These are phyloP conservation scores for Fusarium azukiicola DNA, from an alignment of 2,329 filamentous ascomycete genomes.

Conservation along the genomic window DNA sequence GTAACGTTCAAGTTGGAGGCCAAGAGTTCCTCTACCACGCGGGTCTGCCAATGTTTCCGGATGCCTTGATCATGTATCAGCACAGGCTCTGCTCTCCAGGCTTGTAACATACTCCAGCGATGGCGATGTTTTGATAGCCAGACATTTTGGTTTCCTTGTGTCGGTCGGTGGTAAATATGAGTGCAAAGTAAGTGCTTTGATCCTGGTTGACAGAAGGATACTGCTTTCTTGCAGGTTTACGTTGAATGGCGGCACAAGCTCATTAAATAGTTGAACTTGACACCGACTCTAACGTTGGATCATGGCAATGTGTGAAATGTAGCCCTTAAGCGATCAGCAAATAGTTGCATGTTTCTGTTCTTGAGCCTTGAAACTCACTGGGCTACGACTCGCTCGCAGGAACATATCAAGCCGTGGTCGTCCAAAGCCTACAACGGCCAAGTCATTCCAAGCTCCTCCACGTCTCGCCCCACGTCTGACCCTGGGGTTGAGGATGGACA, in stretches of 20 bases:
- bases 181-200: neutral
- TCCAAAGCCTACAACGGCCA: no score
- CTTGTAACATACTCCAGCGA: conserved; percentile 18
- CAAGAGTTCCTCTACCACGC: neutral
- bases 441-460: neutral
- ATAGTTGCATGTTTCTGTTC: neutral
- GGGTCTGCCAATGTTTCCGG: conserved; percentile 8
- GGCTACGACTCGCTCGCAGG: no score
- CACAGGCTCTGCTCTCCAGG: neutral
- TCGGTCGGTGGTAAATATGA: neutral
- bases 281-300: no score
- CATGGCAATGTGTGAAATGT: no score
- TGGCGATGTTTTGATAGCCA: conserved; percentile 14
- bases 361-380: no score
- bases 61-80: conserved; percentile 11
- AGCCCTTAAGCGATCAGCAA: neutral
- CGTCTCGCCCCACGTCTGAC: conserved; percentile 10
- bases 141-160: conserved; percentile 4
- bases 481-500: conserved; percentile 26
- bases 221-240: no score
- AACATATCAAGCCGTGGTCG: no score
- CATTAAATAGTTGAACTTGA: neutral
- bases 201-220: no score
- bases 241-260: neutral
- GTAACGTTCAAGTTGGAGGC: conserved; percentile 2